Evolutionary conservation across 192 early-diverging fungal genomes (phyloP).

Genomic region (Allomyces macrogynus): DNA sequence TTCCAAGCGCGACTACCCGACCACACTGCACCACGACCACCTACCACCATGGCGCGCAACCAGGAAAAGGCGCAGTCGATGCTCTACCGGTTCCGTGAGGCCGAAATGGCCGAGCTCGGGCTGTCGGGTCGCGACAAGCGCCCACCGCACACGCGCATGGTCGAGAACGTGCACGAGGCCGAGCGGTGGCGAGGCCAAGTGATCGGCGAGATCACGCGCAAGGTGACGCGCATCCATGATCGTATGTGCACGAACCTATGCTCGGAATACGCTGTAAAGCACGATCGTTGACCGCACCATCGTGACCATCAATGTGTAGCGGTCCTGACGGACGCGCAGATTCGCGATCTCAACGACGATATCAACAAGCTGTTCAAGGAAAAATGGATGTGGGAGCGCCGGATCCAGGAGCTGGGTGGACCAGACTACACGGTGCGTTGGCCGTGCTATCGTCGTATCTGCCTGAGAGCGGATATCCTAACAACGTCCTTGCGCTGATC

Average conservation of each 20-base stretch:
- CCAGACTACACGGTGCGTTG: slow-evolving; percentile 59
- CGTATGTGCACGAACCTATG: slow-evolving; percentile 17
- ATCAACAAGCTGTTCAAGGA: slow-evolving; percentile 87
- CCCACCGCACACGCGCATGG: slow-evolving; percentile 51
- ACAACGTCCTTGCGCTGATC: background rate
- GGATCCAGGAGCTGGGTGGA: slow-evolving; percentile 79
- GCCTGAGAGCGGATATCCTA: too few relatives aligned
- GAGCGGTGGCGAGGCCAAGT: slow-evolving; percentile 83
- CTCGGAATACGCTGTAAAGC: background rate
- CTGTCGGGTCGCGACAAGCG: slow-evolving; percentile 44
- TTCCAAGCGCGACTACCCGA: too few relatives aligned
- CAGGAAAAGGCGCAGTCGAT: slow-evolving; percentile 98
- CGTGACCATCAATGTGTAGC: slow-evolving; percentile 16
- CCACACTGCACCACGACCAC: too few relatives aligned
- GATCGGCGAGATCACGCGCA: slow-evolving; percentile 68
- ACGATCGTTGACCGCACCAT: background rate
- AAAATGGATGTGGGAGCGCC: slow-evolving; percentile 78
- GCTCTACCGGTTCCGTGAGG: slow-evolving; percentile 92
- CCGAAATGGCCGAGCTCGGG: slow-evolving; percentile 65
- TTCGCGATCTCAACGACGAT: slow-evolving; percentile 85
- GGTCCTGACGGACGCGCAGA: slow-evolving; percentile 67
- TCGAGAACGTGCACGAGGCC: slow-evolving; percentile 49
- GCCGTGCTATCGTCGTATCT: background rate
- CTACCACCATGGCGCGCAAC: slow-evolving; percentile 50
- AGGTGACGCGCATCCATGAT: slow-evolving; percentile 82